These are phyloP conservation scores for Aegilops bicornis DNA, from an alignment of 176 grass and related monocot species.

Conservation along the genomic window DNA sequence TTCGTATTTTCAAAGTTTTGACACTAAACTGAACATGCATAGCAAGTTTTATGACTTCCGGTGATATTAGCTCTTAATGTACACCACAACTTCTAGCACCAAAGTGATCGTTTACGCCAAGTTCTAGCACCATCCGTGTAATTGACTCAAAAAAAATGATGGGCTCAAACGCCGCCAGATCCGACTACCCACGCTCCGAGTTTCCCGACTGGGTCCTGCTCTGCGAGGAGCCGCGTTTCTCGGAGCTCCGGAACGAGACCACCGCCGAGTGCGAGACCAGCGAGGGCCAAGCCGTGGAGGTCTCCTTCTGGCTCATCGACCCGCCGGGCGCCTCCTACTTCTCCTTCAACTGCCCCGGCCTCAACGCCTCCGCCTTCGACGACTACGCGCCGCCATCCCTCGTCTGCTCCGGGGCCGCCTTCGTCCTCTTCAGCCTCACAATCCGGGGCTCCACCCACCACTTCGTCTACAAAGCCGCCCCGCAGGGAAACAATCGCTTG, in stretches of 20 bases:
- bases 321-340: not conserved
- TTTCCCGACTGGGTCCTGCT: not conserved
- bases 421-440: not conserved
- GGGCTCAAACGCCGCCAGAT: no score
- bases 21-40: no score
- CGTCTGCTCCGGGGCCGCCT: not conserved
- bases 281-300: not conserved
- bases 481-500: not conserved
- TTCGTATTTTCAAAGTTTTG: no score
- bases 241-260: not conserved
- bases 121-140: no score
- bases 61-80: no score
- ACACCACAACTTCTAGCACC: no score
- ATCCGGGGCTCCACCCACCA: not conserved
- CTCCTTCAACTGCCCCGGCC: not conserved
- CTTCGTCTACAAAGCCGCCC: not conserved
- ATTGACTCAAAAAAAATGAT: no score
- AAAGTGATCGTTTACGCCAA: no score
- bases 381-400: no score
- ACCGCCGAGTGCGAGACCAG: not conserved
- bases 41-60: no score
- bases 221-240: not conserved
- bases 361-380: no score
- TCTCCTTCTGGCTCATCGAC: not conserved
- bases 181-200: not conserved